Evolutionary conservation across 1,139 yeast species (phyloP).

Genomic region (Pichia sp.): DNA sequence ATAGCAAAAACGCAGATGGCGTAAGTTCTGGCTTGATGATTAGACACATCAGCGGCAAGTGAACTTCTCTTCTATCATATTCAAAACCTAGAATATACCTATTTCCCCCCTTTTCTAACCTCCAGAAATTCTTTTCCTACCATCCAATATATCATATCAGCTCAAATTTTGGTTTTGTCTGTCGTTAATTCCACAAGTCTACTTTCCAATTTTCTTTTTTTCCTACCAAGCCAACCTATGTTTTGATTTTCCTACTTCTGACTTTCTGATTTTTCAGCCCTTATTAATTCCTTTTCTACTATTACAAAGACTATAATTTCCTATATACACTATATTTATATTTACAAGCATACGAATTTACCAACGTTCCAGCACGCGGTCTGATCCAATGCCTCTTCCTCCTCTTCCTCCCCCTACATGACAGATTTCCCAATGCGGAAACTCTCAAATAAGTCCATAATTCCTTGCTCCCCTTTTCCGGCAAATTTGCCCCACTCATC

Average conservation of each 20-base stretch:
- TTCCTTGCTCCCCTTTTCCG: not conserved
- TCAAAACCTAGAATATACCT: not conserved
- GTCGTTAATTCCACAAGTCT: not conserved
- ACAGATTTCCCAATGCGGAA: not conserved
- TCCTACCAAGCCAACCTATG: not conserved
- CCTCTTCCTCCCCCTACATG: not conserved
- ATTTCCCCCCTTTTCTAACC: not conserved
- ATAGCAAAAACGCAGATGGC: not conserved
- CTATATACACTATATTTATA: too few species aligned
- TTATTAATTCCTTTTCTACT: not conserved
- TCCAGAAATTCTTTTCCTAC: not conserved
- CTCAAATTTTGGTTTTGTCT: not conserved
- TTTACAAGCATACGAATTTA: too few species aligned
- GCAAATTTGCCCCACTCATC: not conserved
- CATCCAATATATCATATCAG: not conserved
- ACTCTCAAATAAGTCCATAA: not conserved
- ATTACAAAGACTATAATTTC: not conserved
- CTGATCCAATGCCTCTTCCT: not conserved
- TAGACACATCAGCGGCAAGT: not conserved
- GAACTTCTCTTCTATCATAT: not conserved
- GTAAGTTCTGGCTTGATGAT: conserved; percentile 2
- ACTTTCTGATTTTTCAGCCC: not conserved
- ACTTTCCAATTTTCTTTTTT: too few species aligned
- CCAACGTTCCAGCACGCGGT: too few species aligned
- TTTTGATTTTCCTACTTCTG: not conserved